A percentile compares a stretch with the other conserved stretches of the same genome.
Conservation (phyloP, 1,284 basidiomycete genomes). For the Pseudozyma sp. region DNA sequence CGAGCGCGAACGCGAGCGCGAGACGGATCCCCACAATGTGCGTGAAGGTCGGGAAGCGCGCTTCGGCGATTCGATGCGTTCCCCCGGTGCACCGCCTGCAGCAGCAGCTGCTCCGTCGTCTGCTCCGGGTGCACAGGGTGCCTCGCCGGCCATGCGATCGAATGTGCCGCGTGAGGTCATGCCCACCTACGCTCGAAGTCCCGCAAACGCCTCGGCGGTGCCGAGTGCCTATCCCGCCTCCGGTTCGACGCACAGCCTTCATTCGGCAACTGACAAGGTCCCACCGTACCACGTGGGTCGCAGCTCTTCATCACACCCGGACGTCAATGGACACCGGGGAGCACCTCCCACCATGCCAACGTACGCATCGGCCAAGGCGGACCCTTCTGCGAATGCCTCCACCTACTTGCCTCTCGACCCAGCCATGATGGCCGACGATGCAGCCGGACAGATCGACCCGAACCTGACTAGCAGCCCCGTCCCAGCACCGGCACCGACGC, state of each 20-base stretch:
- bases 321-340: constrained; percentile 5
- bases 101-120: neutral
- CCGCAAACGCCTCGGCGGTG: constrained; percentile 1
- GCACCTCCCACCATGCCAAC: constrained; percentile 23
- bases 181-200: constrained; percentile 25
- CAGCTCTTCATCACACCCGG: constrained; percentile 1
- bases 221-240: constrained; percentile 19
- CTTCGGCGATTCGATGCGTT: constrained; percentile 27
- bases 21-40: constrained; percentile 15
- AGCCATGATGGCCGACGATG: constrained; percentile 44
- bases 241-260: constrained; percentile 14
- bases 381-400: neutral
- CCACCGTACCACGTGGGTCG: constrained; percentile 13
- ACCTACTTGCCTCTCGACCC: constrained; percentile 29
- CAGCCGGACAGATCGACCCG: constrained; percentile 23
- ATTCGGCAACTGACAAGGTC: constrained; percentile 9
- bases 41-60: constrained; percentile 18
- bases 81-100: constrained; percentile 11
- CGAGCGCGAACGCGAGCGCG: constrained; percentile 32
- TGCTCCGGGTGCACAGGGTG: constrained; percentile 6
- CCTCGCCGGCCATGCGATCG: constrained; percentile 25
- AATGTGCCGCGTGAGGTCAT: constrained; percentile 21
- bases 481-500: neutral
- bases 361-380: constrained; percentile 19
- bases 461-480: constrained; percentile 8